Base-by-base conservation (phyloP, 208 protist genomes). In the Acanthamoeba royreba region DNA sequence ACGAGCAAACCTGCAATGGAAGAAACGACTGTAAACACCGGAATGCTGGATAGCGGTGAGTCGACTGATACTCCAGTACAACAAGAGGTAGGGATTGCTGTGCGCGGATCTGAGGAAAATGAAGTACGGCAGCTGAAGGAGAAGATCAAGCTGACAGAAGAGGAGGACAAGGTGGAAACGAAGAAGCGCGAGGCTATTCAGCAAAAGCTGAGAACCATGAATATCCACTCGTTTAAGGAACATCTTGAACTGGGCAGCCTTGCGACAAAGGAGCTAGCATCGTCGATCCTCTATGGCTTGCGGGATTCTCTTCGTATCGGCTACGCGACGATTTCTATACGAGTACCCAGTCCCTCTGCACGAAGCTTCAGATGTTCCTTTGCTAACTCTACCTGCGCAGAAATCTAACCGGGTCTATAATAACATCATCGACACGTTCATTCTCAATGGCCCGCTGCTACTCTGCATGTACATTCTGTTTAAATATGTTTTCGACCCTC, bases 381-480 rank as follows among this genome's bases (percentile, higher is more conserved):
- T 72, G 61, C 19, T 8, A 13, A 35, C 11, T 13, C 55, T 1
- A 13, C 4, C 79, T 31, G 22, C 11, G 33, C 43, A 83, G 72
- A 83, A 83, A n/a, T 92, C 87, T 9, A 92, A 92, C 17, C 9
- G 45, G 40, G 61, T 92, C 28, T 63, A 92, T 17, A 72, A 79
- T 38, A 38, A 43, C 19, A 53, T 52, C 35, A 58, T 40, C 38
- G 87, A 92, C 63, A 63, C 45, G 0, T 3, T 92, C 25, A 81
- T 92, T 42, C 55, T 92, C 22, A 92, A 92, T 46, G 87, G 87
- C 11, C 40, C 33, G 87, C 87, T 92, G 38, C 40, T 92, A 4
- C 61, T 92, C 40, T 5, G 35, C 58, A 81, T 72, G 53, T 92
- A 79, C 33, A 43, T 81, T 46, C 42, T 92, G 8, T 92, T 55